Percentiles rank a stretch among this genome's conserved stretches.
These are phyloP conservation scores for Phytophthora idaei DNA, from an alignment of 352 stramenopile genomes.

Conservation along the genomic window DNA sequence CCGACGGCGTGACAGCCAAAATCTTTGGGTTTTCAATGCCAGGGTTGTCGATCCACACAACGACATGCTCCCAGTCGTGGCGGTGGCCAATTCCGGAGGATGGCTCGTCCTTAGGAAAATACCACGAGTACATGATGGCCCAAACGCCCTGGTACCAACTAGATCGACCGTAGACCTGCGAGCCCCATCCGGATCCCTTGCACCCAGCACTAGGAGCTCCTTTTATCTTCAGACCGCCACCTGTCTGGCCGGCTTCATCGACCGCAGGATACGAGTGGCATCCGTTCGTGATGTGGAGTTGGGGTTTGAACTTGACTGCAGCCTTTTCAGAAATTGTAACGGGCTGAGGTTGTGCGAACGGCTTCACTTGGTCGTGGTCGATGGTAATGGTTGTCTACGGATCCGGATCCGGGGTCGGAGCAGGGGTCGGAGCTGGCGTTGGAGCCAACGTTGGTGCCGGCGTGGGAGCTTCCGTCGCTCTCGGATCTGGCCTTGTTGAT, in stretches of 20 bases:
- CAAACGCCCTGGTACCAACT: neutral
- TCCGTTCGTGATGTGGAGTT: constrained; percentile 16
- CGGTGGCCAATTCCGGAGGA: constrained; percentile 10
- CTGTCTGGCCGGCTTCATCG: constrained; percentile 1
- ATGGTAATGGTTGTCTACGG: constrained; percentile 12
- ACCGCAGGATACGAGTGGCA: constrained; percentile 29
- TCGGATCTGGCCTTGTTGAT: neutral
- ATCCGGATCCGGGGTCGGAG: constrained; percentile 6
- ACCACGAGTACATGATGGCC: constrained; percentile 30
- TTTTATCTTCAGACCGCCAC: constrained; percentile 18
- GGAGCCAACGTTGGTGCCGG: neutral
- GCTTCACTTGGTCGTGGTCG: constrained; percentile 20
- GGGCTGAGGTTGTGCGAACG: constrained; percentile 15
- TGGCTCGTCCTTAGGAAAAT: constrained; percentile 20
- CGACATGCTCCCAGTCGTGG: constrained; percentile 23
- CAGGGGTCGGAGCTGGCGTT: constrained; percentile 12
- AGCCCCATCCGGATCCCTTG: constrained; percentile 16
- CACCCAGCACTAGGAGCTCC: constrained; percentile 10
- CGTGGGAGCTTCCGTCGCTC: neutral
- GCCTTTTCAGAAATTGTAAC: constrained; percentile 20
- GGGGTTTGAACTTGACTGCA: constrained; percentile 2
- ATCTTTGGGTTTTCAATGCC: constrained; percentile 13
- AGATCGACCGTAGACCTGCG: constrained; percentile 26
- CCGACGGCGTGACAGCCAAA: constrained; percentile 15
- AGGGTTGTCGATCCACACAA: constrained; percentile 30